Evolutionary conservation across 2,329 filamentous ascomycete genomes (phyloP), one percentile per base, ranked within the genome.

Genomic region (Metarhizium rileyi): DNA sequence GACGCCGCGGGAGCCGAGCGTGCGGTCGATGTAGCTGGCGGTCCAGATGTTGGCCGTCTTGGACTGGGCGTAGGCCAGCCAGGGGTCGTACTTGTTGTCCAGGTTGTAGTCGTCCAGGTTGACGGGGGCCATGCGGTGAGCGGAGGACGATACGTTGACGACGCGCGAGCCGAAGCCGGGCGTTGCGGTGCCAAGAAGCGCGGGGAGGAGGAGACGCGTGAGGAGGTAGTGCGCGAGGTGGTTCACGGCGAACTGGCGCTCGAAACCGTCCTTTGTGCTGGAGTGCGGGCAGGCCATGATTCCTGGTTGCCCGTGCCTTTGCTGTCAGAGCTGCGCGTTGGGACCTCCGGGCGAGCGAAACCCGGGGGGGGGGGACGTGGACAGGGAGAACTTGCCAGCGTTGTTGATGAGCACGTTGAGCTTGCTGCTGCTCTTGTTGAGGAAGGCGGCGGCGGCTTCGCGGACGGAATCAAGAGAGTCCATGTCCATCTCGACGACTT

Each of bases 161-260:
- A 50, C 33, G 25, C 50, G 83, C 44, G 76, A 72, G 49, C 78
- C 58, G 3, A 93, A 64, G 52, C 82, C 72, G 6, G 69, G 56
- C 7, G 66, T 73, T 12, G 46, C 9, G 35, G 38, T 47, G 35
- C 44, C 5, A 20, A 54, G 28, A 10, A 55, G 27, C n/a, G 52
- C 44, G 1, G 47, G 49, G 12, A 52, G 47, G 20, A 55, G 43
- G 6, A 55, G 48, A 10, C 74, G 63, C 55, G 76, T 72, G 16
- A 80, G 66, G 0, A 79, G 66, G 62, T 80, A 80, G 54, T 78
- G 73, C 8, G 63, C 68, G 2, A 81, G 61, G 56, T 80, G 70
- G 57, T 80, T 79, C 6, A 68, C 72, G 30, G 69, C 76, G 51
- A 80, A 73, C 50, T 80, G 75, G 0, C 59, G 58, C 55, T 63